These are phyloP conservation scores for Epichloe scottii DNA, from an alignment of 2,329 filamentous ascomycete genomes.

Conservation along the genomic window DNA sequence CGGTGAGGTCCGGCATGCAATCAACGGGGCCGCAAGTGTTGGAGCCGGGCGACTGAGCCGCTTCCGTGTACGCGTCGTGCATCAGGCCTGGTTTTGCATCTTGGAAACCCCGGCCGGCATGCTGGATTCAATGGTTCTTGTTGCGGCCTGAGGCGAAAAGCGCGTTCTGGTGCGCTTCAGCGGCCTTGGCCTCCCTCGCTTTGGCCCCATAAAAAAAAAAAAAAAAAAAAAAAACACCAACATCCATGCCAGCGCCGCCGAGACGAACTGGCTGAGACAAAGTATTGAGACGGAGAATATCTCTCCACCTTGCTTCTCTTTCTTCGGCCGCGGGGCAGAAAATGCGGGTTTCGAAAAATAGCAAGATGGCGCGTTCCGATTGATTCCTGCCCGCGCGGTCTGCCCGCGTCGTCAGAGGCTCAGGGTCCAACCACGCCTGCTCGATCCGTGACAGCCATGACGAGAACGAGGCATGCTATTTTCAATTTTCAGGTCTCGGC, in stretches of 20 bases:
- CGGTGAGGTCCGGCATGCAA: not conserved
- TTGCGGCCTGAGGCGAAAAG: not conserved
- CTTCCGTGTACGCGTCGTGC: not conserved
- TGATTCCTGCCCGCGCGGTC: not conserved
- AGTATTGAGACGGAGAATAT: constrained; percentile 1
- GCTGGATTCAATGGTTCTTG: not conserved
- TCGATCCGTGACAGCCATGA: not conserved
- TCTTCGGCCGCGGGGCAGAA: not conserved
- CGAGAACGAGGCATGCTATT: not conserved
- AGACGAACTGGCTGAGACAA: not conserved
- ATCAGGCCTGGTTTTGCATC: too few species aligned
- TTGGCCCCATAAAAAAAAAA: not conserved
- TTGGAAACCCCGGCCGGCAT: not conserved
- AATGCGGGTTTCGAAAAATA: not conserved
- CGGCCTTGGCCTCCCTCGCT: not conserved
- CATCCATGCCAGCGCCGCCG: not conserved
- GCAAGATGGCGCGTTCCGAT: not conserved
- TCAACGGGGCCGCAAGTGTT: not conserved
- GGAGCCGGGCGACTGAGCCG: not conserved
- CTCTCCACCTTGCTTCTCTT: not conserved
- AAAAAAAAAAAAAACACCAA: too few species aligned
- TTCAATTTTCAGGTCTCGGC: not conserved
- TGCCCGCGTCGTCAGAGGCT: not conserved
- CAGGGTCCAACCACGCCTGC: not conserved
- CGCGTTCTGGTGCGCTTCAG: not conserved